Percentiles rank a stretch among this genome's conserved stretches.
These are phyloP conservation scores for Talaromyces sp. DNA, from an alignment of 2,329 filamentous ascomycete species.

Conservation along the genomic window DNA sequence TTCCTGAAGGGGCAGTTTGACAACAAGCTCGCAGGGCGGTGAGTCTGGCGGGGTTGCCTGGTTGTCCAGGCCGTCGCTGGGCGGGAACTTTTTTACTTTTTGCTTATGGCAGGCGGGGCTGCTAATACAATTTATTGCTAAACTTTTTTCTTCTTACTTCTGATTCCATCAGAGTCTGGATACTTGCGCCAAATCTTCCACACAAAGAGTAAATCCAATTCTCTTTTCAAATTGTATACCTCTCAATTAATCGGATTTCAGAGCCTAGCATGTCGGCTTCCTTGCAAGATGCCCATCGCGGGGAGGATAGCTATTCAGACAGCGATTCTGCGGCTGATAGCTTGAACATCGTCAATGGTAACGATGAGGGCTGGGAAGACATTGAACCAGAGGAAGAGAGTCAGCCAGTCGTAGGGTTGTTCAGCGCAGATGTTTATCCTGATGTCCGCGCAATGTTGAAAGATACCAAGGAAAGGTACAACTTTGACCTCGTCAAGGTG, in stretches of 20 bases:
- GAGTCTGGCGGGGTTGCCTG: conserved; percentile 18
- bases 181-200: too few relatives aligned
- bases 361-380: conserved; percentile 56
- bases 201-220: background rate
- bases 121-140: background rate
- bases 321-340: conserved; percentile 23
- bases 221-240: background rate
- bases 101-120: background rate
- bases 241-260: background rate
- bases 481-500: conserved; percentile 64
- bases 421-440: conserved; percentile 64
- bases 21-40: conserved; percentile 18
- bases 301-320: conserved; percentile 20
- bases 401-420: conserved; percentile 63
- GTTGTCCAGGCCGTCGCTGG: conserved; percentile 14
- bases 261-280: conserved; percentile 15
- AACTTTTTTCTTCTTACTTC: background rate
- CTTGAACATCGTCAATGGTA: conserved; percentile 45
- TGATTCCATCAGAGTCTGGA: background rate
- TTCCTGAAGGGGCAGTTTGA: conserved; percentile 19
- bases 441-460: conserved; percentile 63
- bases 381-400: conserved; percentile 61
- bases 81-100: background rate
- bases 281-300: background rate
- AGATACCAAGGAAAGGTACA: conserved; percentile 63